A percentile compares a stretch with the other conserved stretches of the same genome.
These are phyloP conservation scores for Clarireedia homoeocarpa DNA, from an alignment of 2,329 filamentous ascomycete species.

Conservation along the genomic window DNA sequence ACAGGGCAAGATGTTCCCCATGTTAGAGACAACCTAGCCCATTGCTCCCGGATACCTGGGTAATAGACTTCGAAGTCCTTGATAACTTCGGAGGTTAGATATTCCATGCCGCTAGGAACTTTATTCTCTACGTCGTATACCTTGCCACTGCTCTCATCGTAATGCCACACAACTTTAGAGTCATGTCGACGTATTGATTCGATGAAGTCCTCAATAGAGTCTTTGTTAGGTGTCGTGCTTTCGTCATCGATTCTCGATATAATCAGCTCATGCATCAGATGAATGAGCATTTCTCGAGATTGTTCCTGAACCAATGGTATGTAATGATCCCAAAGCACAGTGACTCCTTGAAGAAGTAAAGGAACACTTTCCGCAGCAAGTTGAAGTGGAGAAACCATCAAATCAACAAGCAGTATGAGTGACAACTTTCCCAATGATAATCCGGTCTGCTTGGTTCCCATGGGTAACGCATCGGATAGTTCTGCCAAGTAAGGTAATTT, in stretches of 20 bases:
- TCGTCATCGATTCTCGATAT: constrained; percentile 70
- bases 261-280: constrained; percentile 92
- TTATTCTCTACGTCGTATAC: constrained; percentile 66
- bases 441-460: constrained; percentile 84
- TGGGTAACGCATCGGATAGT: constrained; percentile 66
- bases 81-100: constrained; percentile 73
- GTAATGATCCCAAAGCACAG: constrained; percentile 96
- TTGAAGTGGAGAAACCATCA: constrained; percentile 88
- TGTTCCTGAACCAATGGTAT: constrained; percentile 92
- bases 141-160: constrained; percentile 84
- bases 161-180: constrained; percentile 79
- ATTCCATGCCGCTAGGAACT: constrained; percentile 81
- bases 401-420: constrained; percentile 85
- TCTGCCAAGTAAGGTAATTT: constrained; percentile 86
- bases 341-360: constrained; percentile 79
- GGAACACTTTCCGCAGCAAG: constrained; percentile 73
- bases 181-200: constrained; percentile 82
- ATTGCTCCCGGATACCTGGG: constrained; percentile 80
- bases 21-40: constrained; percentile 81
- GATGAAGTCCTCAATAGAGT: constrained; percentile 78
- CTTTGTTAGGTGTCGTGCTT: constrained; percentile 52
- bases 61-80: constrained; percentile 79
- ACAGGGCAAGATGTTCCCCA: constrained; percentile 98
- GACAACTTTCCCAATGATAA: constrained; percentile 91
- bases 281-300: constrained; percentile 93